Evolutionary conservation across 2,329 filamentous ascomycete genomes (phyloP), one percentile per base, ranked within the genome.

Genomic region (Rhynchosporium secalis): DNA sequence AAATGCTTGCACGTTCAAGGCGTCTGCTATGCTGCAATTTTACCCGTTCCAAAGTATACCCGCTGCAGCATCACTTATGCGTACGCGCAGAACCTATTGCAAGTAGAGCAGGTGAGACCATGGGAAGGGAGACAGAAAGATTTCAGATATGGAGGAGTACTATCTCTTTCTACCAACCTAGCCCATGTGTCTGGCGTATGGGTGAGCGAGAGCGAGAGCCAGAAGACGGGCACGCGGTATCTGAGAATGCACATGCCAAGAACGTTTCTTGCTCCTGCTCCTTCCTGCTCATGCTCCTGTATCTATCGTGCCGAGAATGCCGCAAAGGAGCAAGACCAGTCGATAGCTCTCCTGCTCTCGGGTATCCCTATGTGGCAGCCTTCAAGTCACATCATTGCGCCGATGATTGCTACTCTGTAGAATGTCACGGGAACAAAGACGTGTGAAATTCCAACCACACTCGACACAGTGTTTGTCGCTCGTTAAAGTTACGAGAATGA

Each of bases 1-100:
- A 36, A 47, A 47, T 13, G 47, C 46, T 33, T 58, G 57, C 62
- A 63, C 62, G 62, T 60, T 63, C 54, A 33, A 58, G 57, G 57
- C 46, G 61, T 52, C 52, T 63, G 56, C 33, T 20, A 6, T 36
- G 33, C 1, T 10, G 33, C 33, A 5, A 36, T 3, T 36, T 10
- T 36, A 10, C 9, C 33, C 9, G 33, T 36, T 2, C 9, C 33
- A 36, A 10, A 36, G 33, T 5, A 36, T 36, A 10, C 33, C 9
- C 9, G 33, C 33, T 10, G 5, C 33, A 36, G 33, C 5, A 10
- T 5, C 5, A 36, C 33, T 36, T 6, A 5, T 36, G 9, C 33
- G 9, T 5, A 36, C 33, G 33, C 9, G 33, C 33, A 36, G 33
- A 10, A 36, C 9, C 5, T 36, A 36, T 6, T 36, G 33, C 33